These are phyloP conservation scores for Eucommia ulmoides DNA, from an alignment of 257 asterid species.

Conservation along the genomic window DNA sequence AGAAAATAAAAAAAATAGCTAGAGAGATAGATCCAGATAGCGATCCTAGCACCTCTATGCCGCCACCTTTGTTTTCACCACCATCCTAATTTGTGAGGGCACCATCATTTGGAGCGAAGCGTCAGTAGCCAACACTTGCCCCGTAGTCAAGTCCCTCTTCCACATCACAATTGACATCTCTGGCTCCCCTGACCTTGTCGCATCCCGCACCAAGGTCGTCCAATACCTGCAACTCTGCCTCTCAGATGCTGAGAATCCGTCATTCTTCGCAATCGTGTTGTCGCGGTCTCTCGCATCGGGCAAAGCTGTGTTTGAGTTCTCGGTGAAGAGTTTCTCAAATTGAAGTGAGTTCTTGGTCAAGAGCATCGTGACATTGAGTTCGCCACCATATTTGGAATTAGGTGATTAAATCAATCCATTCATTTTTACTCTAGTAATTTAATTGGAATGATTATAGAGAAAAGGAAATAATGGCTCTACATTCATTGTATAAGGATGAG, in stretches of 20 bases:
- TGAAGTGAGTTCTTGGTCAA: too few species aligned
- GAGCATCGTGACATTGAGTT: conserved; percentile 58
- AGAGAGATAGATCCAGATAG: conserved; percentile 11
- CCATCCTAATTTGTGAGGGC: conserved; percentile 42
- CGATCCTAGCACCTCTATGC: conserved; percentile 60
- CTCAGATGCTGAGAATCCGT: conserved; percentile 36
- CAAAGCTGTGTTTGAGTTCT: conserved; percentile 65
- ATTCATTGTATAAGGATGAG: too few species aligned
- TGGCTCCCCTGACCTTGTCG: conserved; percentile 50
- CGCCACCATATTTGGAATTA: conserved; percentile 92
- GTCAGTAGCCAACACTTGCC: conserved; percentile 36
- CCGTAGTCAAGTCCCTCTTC: conserved; percentile 66
- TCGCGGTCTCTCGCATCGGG: conserved; percentile 62
- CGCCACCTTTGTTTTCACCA: conserved; percentile 23
- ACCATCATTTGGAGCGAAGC: conserved; percentile 42
- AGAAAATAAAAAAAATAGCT: conserved; percentile 47
- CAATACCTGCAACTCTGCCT: conserved; percentile 74
- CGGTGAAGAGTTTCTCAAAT: too few species aligned
- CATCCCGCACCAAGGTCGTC: conserved; percentile 55
- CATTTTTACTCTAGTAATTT: too few species aligned
- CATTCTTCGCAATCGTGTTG: conserved; percentile 67
- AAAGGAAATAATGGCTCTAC: too few species aligned
- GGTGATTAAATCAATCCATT: conserved; percentile 19
- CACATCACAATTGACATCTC: conserved; percentile 70
- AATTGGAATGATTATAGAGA: too few species aligned